Conservation (phyloP, 1,139 yeast species). For the Geotrichum europaeum region DNA sequence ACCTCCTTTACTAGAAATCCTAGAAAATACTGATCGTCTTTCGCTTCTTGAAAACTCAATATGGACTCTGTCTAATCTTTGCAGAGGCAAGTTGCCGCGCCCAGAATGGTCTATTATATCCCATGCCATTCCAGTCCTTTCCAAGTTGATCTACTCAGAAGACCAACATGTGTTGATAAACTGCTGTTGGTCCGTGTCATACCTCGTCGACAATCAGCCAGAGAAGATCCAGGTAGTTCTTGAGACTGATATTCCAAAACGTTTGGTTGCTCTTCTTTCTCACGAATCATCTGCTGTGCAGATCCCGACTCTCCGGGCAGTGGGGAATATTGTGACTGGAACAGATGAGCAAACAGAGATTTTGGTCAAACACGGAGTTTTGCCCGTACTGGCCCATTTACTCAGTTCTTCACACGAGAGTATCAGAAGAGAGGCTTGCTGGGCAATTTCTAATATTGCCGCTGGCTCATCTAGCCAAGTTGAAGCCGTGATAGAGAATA, state of each 20-base stretch:
- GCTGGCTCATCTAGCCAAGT: conserved; percentile 96
- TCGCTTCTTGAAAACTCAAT: conserved; percentile 91
- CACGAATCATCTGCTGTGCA: conserved; percentile 84
- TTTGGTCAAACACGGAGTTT: conserved; percentile 90
- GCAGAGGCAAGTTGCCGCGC: conserved; percentile 94
- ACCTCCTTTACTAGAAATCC: conserved; percentile 75
- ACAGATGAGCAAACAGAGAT: conserved; percentile 92
- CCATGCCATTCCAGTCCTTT: conserved; percentile 83
- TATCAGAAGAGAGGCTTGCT: conserved; percentile 93
- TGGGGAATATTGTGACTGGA: conserved; percentile 97
- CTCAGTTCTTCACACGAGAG: conserved; percentile 83
- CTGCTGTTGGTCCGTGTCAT: conserved; percentile 98
- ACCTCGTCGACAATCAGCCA: conserved; percentile 84
- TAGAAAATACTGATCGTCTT: conserved; percentile 69
- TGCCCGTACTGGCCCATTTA: conserved; percentile 76
- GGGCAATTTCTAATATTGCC: conserved; percentile 97
- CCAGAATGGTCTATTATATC: conserved; percentile 90
- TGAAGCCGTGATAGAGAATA: conserved; percentile 93
- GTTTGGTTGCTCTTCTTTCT: conserved; percentile 82
- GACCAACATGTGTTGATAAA: conserved; percentile 93
- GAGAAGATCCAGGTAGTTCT: conserved; percentile 95
- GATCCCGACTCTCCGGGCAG: conserved; percentile 98
- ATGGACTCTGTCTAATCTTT: conserved; percentile 93
- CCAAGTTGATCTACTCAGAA: conserved; percentile 81
- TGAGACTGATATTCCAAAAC: conserved; percentile 90